phyloP scores from a whole-genome alignment of 75 land plant species.

The Cryptomeria japonica region DNA sequence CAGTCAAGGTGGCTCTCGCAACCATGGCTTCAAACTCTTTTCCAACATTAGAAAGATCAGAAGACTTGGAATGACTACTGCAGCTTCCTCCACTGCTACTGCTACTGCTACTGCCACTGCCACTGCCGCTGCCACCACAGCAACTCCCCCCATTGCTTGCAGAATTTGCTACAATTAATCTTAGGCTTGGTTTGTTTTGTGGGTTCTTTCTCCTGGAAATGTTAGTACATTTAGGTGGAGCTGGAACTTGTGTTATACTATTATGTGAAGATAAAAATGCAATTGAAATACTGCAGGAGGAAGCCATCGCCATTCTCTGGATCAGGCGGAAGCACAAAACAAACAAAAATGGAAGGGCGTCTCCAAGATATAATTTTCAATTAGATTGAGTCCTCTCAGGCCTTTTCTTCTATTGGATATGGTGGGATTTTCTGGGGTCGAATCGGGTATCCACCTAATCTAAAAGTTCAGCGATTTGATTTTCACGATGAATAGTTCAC shows the following conservation, averaged over 20 bases:
- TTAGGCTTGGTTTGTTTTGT: not conserved
- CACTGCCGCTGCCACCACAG: not conserved
- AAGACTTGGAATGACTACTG: constrained; percentile 2
- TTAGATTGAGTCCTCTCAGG: no score
- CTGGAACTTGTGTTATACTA: not conserved
- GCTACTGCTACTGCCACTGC: not conserved
- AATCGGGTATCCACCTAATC: not conserved
- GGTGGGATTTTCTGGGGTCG: not conserved
- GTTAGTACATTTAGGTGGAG: not conserved
- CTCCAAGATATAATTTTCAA: no score
- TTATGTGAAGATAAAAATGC: not conserved
- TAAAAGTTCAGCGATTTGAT: no score
- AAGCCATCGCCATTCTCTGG: not conserved
- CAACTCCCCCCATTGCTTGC: not conserved
- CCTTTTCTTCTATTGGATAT: not conserved
- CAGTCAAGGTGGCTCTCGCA: constrained; percentile 10
- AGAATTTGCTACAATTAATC: not conserved
- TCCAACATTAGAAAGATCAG: constrained; percentile 11
- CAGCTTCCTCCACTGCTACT: not conserved
- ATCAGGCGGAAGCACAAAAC: not conserved
- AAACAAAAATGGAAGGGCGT: not conserved
- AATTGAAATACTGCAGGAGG: not conserved
- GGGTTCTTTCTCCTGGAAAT: not conserved
- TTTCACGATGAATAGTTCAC: no score
- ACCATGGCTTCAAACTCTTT: constrained; percentile 11